Evolutionary conservation across 345 rosid species (phyloP), one percentile per base, ranked within the genome.

Genomic region (Syzygium grande): DNA sequence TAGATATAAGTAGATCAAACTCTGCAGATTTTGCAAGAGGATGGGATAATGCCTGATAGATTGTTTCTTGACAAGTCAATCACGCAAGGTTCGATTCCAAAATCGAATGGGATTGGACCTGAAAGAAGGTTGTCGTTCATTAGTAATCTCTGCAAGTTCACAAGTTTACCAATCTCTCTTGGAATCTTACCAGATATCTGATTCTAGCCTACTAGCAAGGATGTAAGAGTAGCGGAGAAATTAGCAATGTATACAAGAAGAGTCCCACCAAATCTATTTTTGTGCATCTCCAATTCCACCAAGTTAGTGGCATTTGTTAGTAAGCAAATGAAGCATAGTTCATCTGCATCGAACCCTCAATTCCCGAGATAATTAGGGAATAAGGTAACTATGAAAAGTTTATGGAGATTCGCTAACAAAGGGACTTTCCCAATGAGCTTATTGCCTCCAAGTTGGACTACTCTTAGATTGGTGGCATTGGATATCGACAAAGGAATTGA

Each of bases 121-220:
- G 15, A 58, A 11, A 58, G 65, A 58, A 58, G 6, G 21, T 79
- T 79, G 51, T 29, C n/a, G 0, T 7, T 3, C 51, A 49, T 49
- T 3, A 1, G 14, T 11, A 29, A 19, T 41, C 1, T 9, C 52
- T 41, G 23, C 85, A 91, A 63, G 29, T 86, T 85, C 58, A 86
- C 88, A 53, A 89, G 87, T 46, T 90, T 89, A 4, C 87, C 89
- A 13, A 90, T 90, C 5, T 87, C 90, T 21, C 86, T 1, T 27
- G 92, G 93, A 23, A 92, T 85, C 41, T 21, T 46, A 34, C 91
- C 92, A 4, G 52, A 52, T 15, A 92, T 53, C 1, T 17, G 19
- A n/a, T 90, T 89, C 22, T 3, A 7, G 11, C 51, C 86, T 30
- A 85, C 2, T 1, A 14, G 4, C 13, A 84, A 29, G 4, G 43